phyloP scores from a whole-genome alignment of 1,284 basidiomycete genomes.

The Microbotryum violaceum region DNA sequence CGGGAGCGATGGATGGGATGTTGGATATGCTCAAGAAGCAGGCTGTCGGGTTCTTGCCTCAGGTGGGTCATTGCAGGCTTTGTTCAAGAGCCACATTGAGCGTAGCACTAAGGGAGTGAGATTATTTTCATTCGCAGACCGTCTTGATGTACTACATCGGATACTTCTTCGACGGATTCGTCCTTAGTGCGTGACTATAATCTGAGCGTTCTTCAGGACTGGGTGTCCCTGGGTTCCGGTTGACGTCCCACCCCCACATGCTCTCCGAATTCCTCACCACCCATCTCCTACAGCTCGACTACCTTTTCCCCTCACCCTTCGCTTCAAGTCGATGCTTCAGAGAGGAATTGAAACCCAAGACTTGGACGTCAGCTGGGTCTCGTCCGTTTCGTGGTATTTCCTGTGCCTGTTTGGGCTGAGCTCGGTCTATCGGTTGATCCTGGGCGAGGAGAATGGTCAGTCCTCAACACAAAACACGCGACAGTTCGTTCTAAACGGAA shows the following conservation, averaged over 20 bases:
- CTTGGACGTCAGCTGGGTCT: slow-evolving; percentile 98
- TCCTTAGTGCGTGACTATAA: slow-evolving; percentile 65
- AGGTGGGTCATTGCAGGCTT: slow-evolving; percentile 22
- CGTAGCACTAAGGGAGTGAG: not conserved
- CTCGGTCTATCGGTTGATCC: slow-evolving; percentile 83
- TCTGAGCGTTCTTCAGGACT: not conserved
- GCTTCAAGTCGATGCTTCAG: slow-evolving; percentile 99
- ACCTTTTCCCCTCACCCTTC: slow-evolving; percentile 91
- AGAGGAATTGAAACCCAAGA: slow-evolving; percentile 91
- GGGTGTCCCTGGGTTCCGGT: not conserved
- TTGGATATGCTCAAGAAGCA: slow-evolving; percentile 99
- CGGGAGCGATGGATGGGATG: slow-evolving; percentile 91
- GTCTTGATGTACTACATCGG: slow-evolving; percentile 99
- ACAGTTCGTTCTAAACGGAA: not conserved
- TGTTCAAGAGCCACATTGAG: not conserved
- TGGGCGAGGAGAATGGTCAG: slow-evolving; percentile 84
- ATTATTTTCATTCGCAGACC: slow-evolving; percentile 62
- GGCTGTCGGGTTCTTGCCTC: slow-evolving; percentile 63
- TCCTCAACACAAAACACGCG: slow-evolving; percentile 15
- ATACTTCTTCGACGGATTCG: slow-evolving; percentile 97
- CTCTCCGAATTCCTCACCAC: not conserved
- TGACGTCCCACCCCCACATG: no score
- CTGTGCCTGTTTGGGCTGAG: slow-evolving; percentile 97
- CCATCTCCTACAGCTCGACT: slow-evolving; percentile 64
- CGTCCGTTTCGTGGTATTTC: slow-evolving; percentile 98